Base-by-base conservation (phyloP, 2,329 filamentous ascomycete genomes). In the Capronia epimyces region DNA sequence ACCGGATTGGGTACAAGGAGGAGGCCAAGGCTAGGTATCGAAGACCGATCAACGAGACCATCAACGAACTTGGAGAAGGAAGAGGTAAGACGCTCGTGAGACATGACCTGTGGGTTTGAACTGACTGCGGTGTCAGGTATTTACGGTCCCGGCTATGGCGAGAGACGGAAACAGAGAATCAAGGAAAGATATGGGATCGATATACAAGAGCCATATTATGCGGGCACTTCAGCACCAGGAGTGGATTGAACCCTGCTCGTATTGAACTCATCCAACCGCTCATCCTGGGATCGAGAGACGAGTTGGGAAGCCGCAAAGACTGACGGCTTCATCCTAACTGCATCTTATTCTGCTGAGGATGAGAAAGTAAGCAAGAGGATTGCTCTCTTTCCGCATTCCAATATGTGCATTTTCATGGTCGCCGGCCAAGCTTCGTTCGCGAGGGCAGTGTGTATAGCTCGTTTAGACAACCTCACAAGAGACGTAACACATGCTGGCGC, bases 181-280 rank as follows among this genome's bases (percentile, higher is more conserved):
- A 84, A 87, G 79, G 84, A 89, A 71, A 87, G 83, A 69, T 95
- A 95, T 65, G 89, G 89, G 52, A 81, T 94, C 64, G 89, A 95
- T 60, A 83, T 95, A 65, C 80, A 84, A 64, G 79, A 82, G 49
- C 80, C 84, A 56, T 60, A 59, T 45, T 62, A 63, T 51, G 57
- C 60, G 52, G 47, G 46, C 24, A 52, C 51, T 32, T 44, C 46
- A 7, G 45, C 37, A n/a, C 29, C 31, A 16, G 42, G 34, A 29
- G 22, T 16, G 16, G 42, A 43, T 25, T 41, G 7, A 34, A 16
- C 8, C 5, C 18, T 13, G n/a, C 25, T 21, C 10, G 3, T 27
- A 5, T 8, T n/a, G 15, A 16, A 24, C 5, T 15, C 21, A n/a
- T 9, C 10, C 20, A 3, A 42, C 21, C 3, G 8, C 39, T 16